Conservation (phyloP, 768 basidiomycete genomes). For the Asterophora lycoperdoides region DNA sequence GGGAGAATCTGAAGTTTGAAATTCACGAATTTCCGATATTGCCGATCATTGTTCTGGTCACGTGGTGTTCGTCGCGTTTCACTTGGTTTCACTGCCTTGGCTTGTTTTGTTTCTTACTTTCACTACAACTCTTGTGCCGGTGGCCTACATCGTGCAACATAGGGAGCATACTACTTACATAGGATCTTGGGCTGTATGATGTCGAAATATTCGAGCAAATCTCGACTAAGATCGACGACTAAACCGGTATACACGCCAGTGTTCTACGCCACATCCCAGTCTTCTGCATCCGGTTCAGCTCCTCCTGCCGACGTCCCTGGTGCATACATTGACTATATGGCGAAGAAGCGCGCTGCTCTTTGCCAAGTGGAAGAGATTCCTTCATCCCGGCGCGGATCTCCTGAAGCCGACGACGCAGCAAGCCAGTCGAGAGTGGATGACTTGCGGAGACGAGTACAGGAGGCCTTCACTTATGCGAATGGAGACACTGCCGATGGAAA, state of each 20-base stretch:
- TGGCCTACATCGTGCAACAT: neutral
- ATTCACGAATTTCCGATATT: too few relatives aligned
- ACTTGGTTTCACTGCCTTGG: too few relatives aligned
- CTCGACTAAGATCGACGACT: slow-evolving; percentile 6
- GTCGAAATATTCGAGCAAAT: neutral
- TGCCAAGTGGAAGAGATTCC: slow-evolving; percentile 27
- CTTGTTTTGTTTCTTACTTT: neutral
- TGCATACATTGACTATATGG: slow-evolving; percentile 20
- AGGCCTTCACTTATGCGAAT: slow-evolving; percentile 31
- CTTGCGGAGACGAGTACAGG: slow-evolving; percentile 30
- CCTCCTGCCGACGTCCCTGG: slow-evolving; percentile 5
- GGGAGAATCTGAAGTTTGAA: too few relatives aligned
- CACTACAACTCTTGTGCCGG: neutral
- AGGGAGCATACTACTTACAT: neutral
- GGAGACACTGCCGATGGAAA: slow-evolving; percentile 41
- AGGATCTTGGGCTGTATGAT: neutral
- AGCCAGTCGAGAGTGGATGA: slow-evolving; percentile 22
- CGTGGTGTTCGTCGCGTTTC: neutral
- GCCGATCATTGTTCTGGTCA: slow-evolving; percentile 5
- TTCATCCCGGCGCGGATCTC: slow-evolving; percentile 15
- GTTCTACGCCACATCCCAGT: slow-evolving; percentile 13
- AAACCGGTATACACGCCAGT: slow-evolving; percentile 18
- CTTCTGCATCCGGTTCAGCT: slow-evolving; percentile 8
- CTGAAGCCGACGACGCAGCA: slow-evolving; percentile 9
- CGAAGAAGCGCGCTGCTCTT: slow-evolving; percentile 23